Percentiles rank a stretch among this genome's conserved stretches.
Evolutionary conservation across 2,329 filamentous ascomycete genomes (phyloP).

Genomic region (Stachybotrys chartarum): DNA sequence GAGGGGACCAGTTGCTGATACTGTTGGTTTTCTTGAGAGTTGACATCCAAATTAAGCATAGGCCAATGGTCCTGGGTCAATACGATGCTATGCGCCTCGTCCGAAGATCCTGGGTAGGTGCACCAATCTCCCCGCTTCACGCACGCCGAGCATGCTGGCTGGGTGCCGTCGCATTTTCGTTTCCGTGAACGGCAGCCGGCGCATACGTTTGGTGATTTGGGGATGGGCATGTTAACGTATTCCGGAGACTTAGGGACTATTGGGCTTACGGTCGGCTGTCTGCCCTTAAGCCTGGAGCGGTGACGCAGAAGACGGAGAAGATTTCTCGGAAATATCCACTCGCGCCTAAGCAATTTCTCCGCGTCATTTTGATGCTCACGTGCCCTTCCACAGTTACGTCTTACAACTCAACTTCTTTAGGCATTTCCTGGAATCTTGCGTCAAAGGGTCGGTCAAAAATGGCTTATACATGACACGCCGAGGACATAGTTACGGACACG

Average conservation of each 20-base stretch:
- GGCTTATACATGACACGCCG: too few relatives aligned
- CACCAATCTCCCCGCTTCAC: conserved; percentile 12
- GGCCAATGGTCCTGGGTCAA: conserved; percentile 1
- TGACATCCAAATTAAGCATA: neutral
- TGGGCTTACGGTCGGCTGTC: neutral
- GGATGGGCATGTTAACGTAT: neutral
- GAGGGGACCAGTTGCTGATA: neutral
- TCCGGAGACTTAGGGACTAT: neutral
- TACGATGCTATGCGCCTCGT: neutral
- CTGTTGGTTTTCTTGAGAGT: neutral
- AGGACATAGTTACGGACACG: too few relatives aligned
- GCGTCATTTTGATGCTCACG: neutral
- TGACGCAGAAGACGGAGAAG: neutral
- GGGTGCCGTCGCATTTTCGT: conserved; percentile 15
- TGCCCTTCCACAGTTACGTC: neutral
- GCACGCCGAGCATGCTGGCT: neutral
- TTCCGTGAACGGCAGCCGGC: conserved; percentile 15
- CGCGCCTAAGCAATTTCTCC: neutral
- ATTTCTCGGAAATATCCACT: neutral
- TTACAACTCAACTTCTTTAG: too few relatives aligned
- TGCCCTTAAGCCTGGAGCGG: neutral
- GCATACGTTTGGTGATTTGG: conserved; percentile 16
- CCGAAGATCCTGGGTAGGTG: conserved; percentile 9
- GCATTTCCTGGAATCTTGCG: too few relatives aligned
- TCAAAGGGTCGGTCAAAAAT: too few relatives aligned